These are phyloP conservation scores for Volvariella surrecta DNA, from an alignment of 1,284 basidiomycete species.

Conservation along the genomic window DNA sequence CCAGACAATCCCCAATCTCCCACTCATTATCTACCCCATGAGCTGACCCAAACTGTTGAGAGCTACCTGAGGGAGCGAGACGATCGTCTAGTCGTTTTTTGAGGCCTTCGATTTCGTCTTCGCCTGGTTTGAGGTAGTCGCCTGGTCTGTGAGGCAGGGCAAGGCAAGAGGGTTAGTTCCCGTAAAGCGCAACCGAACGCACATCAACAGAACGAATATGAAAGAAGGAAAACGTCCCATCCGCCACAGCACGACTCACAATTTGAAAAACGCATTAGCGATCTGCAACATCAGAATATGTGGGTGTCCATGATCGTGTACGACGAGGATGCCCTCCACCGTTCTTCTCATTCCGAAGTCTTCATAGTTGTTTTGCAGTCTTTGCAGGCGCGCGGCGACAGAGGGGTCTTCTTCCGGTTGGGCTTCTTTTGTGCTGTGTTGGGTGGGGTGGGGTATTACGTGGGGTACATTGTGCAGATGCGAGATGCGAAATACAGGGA, in stretches of 20 bases:
- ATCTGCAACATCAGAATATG: slow-evolving; percentile 98
- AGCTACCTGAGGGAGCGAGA: slow-evolving; percentile 63
- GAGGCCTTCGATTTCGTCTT: slow-evolving; percentile 87
- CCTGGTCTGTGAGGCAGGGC: slow-evolving; percentile 67
- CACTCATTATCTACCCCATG: slow-evolving; percentile 82
- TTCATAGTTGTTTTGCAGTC: slow-evolving; percentile 93
- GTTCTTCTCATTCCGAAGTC: slow-evolving; percentile 93
- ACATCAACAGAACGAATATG: neutral
- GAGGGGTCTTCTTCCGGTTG: slow-evolving; percentile 97
- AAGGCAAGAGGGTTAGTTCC: slow-evolving; percentile 1
- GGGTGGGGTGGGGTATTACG: neutral
- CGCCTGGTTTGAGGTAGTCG: slow-evolving; percentile 95
- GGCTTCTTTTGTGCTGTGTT: slow-evolving; percentile 75
- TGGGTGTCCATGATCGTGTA: slow-evolving; percentile 90
- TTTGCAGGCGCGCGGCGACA: slow-evolving; percentile 81
- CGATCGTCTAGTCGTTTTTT: slow-evolving; percentile 84
- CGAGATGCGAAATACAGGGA: slow-evolving; percentile 29
- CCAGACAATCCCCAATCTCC: slow-evolving; percentile 92
- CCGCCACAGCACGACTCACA: slow-evolving; percentile 55
- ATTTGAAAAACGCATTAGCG: slow-evolving; percentile 97
- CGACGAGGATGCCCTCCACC: slow-evolving; percentile 94
- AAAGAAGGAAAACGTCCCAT: slow-evolving; percentile 2
- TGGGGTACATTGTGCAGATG: slow-evolving; percentile 39
- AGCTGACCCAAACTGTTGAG: slow-evolving; percentile 58
- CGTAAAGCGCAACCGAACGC: neutral